Evolutionary conservation across 306 rosid species (phyloP).

Genomic region (Corylus heterophylla): DNA sequence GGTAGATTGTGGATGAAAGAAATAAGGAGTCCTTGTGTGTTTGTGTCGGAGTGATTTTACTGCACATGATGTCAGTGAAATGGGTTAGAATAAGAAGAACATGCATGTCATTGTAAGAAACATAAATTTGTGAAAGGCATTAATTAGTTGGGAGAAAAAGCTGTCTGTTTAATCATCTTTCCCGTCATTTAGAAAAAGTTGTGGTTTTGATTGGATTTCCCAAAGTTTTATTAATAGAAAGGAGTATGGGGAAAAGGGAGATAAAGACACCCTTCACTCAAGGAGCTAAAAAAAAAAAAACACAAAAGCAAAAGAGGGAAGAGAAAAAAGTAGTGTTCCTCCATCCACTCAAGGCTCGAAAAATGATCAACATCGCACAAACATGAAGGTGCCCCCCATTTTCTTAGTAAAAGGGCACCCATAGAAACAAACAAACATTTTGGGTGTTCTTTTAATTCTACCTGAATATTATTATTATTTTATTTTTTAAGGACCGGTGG

Average conservation of each 20-base stretch:
- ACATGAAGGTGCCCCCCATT: constrained; percentile 10
- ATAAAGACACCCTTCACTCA: constrained; percentile 53
- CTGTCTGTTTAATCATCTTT: constrained; percentile 37
- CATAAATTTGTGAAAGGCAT: constrained; percentile 39
- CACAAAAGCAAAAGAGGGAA: constrained; percentile 44
- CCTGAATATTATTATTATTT: too few relatives aligned
- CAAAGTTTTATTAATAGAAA: constrained; percentile 37
- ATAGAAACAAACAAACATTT: background rate
- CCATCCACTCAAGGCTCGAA: constrained; percentile 27
- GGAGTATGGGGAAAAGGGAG: constrained; percentile 48
- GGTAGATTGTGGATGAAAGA: constrained; percentile 26
- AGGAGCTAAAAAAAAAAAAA: constrained; percentile 5
- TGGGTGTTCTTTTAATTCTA: too few relatives aligned
- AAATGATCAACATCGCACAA: background rate
- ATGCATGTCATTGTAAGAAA: constrained; percentile 22
- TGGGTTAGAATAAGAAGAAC: constrained; percentile 27
- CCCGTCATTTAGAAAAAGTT: constrained; percentile 26
- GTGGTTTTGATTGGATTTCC: constrained; percentile 52
- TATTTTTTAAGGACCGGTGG: too few relatives aligned
- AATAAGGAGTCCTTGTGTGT: too few relatives aligned
- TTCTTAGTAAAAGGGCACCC: background rate
- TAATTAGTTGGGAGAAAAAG: constrained; percentile 34
- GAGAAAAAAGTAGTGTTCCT: constrained; percentile 30
- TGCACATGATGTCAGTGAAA: constrained; percentile 26
- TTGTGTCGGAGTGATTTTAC: background rate